Conservation (phyloP, 495 filamentous ascomycete species). For the Aspergillus olivimuriae region DNA sequence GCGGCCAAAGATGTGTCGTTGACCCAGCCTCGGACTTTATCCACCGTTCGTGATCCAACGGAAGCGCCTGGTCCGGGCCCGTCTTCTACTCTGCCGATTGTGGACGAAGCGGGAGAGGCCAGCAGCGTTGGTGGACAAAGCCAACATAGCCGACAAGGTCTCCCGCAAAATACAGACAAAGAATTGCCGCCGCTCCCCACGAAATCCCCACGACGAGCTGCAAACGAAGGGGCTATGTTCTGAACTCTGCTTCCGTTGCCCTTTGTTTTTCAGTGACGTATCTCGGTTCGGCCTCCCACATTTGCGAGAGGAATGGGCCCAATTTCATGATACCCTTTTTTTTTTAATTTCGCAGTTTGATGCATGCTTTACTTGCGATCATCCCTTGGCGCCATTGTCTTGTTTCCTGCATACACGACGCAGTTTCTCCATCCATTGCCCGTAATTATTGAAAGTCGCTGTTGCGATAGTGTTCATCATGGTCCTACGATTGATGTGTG, state of each 20-base stretch:
- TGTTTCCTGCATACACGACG: slow-evolving; percentile 20
- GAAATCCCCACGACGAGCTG: no score
- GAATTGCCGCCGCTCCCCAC: slow-evolving; percentile 51
- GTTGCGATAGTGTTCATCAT: slow-evolving; percentile 24
- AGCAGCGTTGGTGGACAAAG: slow-evolving; percentile 57
- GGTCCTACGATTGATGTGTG: slow-evolving; percentile 35
- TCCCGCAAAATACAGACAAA: slow-evolving; percentile 38
- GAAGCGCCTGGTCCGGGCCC: slow-evolving; percentile 51
- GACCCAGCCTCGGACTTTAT: slow-evolving; percentile 45
- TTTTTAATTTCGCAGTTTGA: slow-evolving; percentile 11
- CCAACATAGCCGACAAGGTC: slow-evolving; percentile 30
- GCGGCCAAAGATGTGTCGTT: slow-evolving; percentile 51
- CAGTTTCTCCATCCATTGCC: slow-evolving; percentile 11
- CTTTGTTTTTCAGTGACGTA: slow-evolving; percentile 1
- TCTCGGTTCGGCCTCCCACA: slow-evolving; percentile 5
- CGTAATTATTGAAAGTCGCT: no score
- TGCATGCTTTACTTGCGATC: slow-evolving; percentile 8
- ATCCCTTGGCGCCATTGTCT: slow-evolving; percentile 9
- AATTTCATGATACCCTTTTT: slow-evolving; percentile 18
- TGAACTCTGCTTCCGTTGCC: no score
- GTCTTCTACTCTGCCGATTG: slow-evolving; percentile 74
- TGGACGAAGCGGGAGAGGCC: slow-evolving; percentile 84
- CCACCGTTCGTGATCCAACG: slow-evolving; percentile 44
- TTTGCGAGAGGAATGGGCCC: slow-evolving; percentile 7
- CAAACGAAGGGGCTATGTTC: no score